These are phyloP conservation scores for Vitis hybrid DNA, from an alignment of 177 flowering plant genomes.

Conservation along the genomic window DNA sequence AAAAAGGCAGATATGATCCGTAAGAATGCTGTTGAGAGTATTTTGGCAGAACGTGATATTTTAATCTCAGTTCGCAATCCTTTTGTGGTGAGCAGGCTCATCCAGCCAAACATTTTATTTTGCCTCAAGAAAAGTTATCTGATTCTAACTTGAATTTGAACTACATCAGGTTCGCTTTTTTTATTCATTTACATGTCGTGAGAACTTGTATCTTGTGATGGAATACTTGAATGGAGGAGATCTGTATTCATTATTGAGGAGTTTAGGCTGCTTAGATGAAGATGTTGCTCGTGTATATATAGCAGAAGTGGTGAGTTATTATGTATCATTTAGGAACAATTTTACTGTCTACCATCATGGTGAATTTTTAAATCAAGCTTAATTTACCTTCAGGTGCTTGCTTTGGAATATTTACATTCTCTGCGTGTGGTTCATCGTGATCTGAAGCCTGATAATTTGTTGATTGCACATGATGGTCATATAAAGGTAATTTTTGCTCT, in stretches of 20 bases:
- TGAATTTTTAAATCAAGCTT: conserved; percentile 1
- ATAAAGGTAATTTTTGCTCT: conserved; percentile 61
- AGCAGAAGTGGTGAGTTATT: conserved; percentile 92
- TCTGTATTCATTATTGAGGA: conserved; percentile 87
- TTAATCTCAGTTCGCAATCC: conserved; percentile 97
- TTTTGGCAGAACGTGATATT: conserved; percentile 96
- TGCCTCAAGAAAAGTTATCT: conserved; percentile 1
- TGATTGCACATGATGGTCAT: conserved; percentile 99
- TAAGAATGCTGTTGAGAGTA: conserved; percentile 99
- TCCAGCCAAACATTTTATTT: conserved; percentile 10
- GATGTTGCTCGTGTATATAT: conserved; percentile 95
- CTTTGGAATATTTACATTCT: conserved; percentile 95
- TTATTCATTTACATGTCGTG: conserved; percentile 98
- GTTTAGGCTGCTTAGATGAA: conserved; percentile 97
- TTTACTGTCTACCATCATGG: background rate
- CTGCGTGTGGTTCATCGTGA: conserved; percentile 96
- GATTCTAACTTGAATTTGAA: conserved; percentile 22
- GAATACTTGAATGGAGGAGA: conserved; percentile 99
- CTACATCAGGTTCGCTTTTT: conserved; percentile 90
- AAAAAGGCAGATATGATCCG: conserved; percentile 99
- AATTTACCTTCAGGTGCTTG: conserved; percentile 73
- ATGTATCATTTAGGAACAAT: background rate
- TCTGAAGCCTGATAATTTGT: conserved; percentile 94
- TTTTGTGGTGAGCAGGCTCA: conserved; percentile 89
- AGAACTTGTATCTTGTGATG: conserved; percentile 97